Percentiles rank a stretch among this genome's conserved stretches.
phyloP scores from a whole-genome alignment of 371 early-diverging fungal genomes.

The Rhizomucor pusillus region DNA sequence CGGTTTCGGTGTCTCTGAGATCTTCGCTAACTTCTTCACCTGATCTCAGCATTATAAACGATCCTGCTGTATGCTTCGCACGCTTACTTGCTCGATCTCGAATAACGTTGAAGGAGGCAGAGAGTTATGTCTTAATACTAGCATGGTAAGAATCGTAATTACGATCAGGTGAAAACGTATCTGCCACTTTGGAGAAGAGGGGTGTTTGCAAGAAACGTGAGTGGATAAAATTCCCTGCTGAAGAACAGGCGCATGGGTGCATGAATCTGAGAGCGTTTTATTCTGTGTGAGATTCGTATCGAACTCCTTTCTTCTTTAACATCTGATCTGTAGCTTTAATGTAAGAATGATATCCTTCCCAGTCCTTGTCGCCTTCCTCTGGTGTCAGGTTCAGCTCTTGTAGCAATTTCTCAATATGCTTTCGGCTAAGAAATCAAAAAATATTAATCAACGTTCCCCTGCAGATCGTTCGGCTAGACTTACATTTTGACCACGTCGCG shows the following conservation, averaged over 20 bases:
- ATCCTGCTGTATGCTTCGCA: too few relatives aligned
- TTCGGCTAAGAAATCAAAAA: slow-evolving; percentile 20
- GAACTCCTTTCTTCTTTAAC: slow-evolving; percentile 43
- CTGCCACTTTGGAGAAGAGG: slow-evolving; percentile 1
- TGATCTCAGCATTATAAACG: too few relatives aligned
- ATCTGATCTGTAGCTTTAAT: slow-evolving; percentile 30
- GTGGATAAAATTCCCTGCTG: slow-evolving; percentile 1
- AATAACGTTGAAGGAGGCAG: not conserved
- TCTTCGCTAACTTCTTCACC: slow-evolving; percentile 24
- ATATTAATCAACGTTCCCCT: not conserved
- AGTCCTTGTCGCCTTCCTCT: slow-evolving; percentile 27
- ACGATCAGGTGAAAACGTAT: not conserved
- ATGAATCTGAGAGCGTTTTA: slow-evolving; percentile 1
- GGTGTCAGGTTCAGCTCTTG: slow-evolving; percentile 19
- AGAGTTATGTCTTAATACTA: not conserved
- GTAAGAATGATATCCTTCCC: slow-evolving; percentile 44
- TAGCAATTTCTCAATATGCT: slow-evolving; percentile 33
- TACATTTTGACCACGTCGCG: slow-evolving; percentile 47
- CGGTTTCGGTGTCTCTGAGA: slow-evolving; percentile 14
- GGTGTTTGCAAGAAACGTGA: not conserved
- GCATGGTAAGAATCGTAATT: not conserved
- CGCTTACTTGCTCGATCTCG: slow-evolving; percentile 4
- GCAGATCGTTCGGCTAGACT: slow-evolving; percentile 7
- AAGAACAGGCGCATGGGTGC: not conserved
- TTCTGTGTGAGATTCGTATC: slow-evolving; percentile 22